Evolutionary conservation across 1,284 basidiomycete species (phyloP).

Genomic region (Boletus calvinii): DNA sequence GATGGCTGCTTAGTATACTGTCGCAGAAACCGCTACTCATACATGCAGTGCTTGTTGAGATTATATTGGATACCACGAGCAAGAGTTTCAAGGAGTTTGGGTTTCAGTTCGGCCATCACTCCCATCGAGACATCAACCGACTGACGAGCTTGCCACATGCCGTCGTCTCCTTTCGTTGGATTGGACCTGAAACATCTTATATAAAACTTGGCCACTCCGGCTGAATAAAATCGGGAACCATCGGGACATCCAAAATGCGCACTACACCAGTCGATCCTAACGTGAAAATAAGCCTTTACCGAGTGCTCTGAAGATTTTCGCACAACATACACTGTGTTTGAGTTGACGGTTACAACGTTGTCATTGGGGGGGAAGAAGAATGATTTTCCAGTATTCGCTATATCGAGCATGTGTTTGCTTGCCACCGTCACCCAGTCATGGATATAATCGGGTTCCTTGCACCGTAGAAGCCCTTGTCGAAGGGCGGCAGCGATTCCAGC

Average conservation of each 20-base stretch:
- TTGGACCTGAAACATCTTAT: slow-evolving; percentile 36
- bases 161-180: slow-evolving; percentile 17
- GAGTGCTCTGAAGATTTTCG: background rate
- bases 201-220: slow-evolving; percentile 26
- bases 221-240: slow-evolving; percentile 24
- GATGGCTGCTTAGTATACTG: too few relatives aligned
- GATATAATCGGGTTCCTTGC: slow-evolving; percentile 22
- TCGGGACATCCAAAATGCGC: slow-evolving; percentile 34
- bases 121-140: slow-evolving; percentile 28
- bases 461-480: slow-evolving; percentile 26
- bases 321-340: slow-evolving; percentile 29
- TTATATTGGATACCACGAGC: slow-evolving; percentile 12
- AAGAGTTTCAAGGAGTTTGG: slow-evolving; percentile 20
- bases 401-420: slow-evolving; percentile 27
- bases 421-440: slow-evolving; percentile 30
- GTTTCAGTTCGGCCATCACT: slow-evolving; percentile 17
- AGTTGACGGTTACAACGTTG: slow-evolving; percentile 30
- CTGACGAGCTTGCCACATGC: slow-evolving; percentile 19
- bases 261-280: slow-evolving; percentile 31
- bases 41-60: slow-evolving; percentile 5
- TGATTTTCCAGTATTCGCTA: slow-evolving; percentile 24
- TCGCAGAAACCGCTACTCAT: too few relatives aligned
- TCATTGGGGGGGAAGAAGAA: slow-evolving; percentile 17
- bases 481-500: slow-evolving; percentile 26
- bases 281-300: background rate